Evolutionary conservation across 768 basidiomycete genomes (phyloP), one percentile per base, ranked within the genome.

Genomic region (Chalciporus pseudorubinellus): DNA sequence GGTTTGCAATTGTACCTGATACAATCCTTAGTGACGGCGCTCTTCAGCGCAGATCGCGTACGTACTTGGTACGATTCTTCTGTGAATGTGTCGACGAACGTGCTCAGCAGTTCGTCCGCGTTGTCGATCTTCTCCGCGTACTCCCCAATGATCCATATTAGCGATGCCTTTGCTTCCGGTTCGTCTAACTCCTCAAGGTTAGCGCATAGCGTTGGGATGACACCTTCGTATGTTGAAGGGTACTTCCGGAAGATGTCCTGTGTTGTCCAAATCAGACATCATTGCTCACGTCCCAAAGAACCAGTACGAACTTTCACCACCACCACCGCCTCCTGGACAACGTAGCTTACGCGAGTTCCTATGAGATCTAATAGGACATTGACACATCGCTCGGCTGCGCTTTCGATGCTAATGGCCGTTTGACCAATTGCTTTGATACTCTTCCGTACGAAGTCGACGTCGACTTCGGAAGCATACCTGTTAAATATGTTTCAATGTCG

Each of bases 71-170:
- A 92, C 7, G 89, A 85, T 70, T 99, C 97, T 62, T 99, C 97
- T 24, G 80, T 86, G 72, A 98, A 98, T 3, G 86, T 78, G 50
- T 95, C 92, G 19, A 99, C 88, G 66, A 97, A 98, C 44, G 88
- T 86, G 13, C 83, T 80, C 58, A 98, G 75, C 20, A 99, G 77
- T 60, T 98, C 95, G 65, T 91, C 92, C 3, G 95, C 94, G 57
- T 99, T 99, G 59, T 95, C 92, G 57, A 98, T 98, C 73, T 93
- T 95, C 69, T 89, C 88, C 3, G 95, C 94, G 61, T 99, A 98
- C 73, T 98, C 94, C 50, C 95, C 95, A 59, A 98, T 94, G 61
- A 99, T 98, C 95, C 97, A 99, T 66, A 99, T 98, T 44, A 99
- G 76, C 3, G 95, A 95, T 1, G 95, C 92, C 65, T 98, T 98